Evolutionary conservation across 768 basidiomycete genomes (phyloP).

Genomic region (Mycena epipterygia): DNA sequence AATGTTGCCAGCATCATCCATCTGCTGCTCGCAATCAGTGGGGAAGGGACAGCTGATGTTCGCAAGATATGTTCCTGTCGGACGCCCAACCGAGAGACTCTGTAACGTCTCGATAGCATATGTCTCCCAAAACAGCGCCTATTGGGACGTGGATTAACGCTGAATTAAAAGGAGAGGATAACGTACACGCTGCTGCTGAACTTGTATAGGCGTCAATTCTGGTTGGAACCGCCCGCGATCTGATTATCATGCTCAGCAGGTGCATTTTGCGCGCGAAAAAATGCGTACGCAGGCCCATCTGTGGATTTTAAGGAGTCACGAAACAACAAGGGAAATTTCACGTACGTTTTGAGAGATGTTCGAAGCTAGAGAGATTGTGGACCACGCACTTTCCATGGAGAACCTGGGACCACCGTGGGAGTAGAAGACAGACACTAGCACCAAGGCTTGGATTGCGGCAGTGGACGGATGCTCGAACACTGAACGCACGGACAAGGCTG

Average conservation of each 20-base stretch:
- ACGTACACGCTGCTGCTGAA: constrained; percentile 8
- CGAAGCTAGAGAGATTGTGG: constrained; percentile 7
- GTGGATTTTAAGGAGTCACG: not conserved
- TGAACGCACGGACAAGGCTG: not conserved
- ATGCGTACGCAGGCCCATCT: constrained; percentile 17
- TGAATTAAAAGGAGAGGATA: not conserved
- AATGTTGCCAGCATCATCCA: not conserved
- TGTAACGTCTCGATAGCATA: constrained; percentile 16
- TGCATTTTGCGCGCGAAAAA: too few species aligned
- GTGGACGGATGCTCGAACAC: not conserved
- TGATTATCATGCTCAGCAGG: not conserved
- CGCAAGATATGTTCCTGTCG: constrained; percentile 2
- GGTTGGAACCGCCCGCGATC: not conserved
- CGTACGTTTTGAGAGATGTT: constrained; percentile 3
- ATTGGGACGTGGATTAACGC: not conserved
- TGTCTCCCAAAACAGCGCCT: constrained; percentile 26
- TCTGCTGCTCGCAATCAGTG: not conserved
- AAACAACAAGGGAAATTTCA: not conserved
- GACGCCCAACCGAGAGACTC: constrained; percentile 16
- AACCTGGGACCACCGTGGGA: constrained; percentile 13
- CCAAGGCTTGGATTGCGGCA: constrained; percentile 8
- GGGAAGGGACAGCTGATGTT: constrained; percentile 23
- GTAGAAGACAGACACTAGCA: not conserved
- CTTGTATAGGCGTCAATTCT: not conserved
- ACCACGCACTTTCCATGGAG: constrained; percentile 16